Conservation (phyloP, 495 filamentous ascomycete species). For the Hypomontagnella monticulosa region DNA sequence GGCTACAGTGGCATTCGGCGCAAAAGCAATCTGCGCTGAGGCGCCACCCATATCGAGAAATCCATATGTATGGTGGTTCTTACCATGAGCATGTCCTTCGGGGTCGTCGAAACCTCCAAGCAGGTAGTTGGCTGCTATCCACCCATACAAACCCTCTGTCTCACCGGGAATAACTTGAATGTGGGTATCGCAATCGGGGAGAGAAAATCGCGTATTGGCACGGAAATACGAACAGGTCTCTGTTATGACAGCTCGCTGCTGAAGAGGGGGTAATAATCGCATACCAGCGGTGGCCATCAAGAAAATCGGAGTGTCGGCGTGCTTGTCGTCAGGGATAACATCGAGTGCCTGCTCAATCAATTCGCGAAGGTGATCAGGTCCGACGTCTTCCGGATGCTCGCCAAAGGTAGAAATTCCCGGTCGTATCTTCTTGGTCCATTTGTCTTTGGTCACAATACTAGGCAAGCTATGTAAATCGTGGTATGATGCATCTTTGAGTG, state of each 20-base stretch:
- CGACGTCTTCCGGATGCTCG: constrained; percentile 76
- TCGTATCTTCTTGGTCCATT: constrained; percentile 92
- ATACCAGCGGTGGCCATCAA: constrained; percentile 97
- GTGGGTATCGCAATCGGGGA: constrained; percentile 90
- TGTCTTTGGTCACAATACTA: constrained; percentile 79
- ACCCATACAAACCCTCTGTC: constrained; percentile 97
- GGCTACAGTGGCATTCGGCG: constrained; percentile 90
- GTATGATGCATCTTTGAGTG: constrained; percentile 67
- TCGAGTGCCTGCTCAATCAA: constrained; percentile 85
- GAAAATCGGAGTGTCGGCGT: constrained; percentile 89
- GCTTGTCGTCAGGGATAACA: constrained; percentile 80
- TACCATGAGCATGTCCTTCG: constrained; percentile 73
- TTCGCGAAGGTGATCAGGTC: constrained; percentile 78
- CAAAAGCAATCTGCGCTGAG: constrained; percentile 97
- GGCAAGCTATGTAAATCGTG: constrained; percentile 77
- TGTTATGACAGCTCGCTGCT: constrained; percentile 75
- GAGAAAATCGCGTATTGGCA: constrained; percentile 78
- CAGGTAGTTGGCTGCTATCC: constrained; percentile 98
- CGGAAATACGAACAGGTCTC: constrained; percentile 87
- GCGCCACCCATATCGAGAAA: constrained; percentile 99
- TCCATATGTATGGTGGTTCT: constrained; percentile 94
- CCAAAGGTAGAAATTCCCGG: constrained; percentile 94
- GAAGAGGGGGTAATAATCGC: constrained; percentile 79
- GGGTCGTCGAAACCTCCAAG: constrained; percentile 92
- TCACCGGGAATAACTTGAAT: constrained; percentile 97